These are phyloP conservation scores for Candida maris DNA, from an alignment of 805 yeast species.

Conservation along the genomic window DNA sequence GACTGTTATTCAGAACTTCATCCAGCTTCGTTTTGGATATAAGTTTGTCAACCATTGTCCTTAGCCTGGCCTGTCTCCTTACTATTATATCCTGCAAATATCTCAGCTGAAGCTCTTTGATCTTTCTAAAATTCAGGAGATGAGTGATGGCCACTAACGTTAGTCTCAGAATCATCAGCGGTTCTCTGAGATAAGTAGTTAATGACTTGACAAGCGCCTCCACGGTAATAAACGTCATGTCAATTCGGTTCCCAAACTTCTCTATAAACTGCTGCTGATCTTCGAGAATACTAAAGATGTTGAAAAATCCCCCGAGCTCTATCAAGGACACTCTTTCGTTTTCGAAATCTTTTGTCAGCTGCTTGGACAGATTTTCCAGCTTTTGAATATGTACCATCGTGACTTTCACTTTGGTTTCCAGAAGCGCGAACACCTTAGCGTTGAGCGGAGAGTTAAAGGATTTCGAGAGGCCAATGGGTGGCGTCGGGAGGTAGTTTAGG, in stretches of 20 bases:
- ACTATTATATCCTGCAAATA: conserved; percentile 36
- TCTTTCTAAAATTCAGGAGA: conserved; percentile 46
- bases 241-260: conserved; percentile 51
- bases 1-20: conserved; percentile 21
- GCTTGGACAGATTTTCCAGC: conserved; percentile 37
- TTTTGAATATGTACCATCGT: conserved; percentile 17
- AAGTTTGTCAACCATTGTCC: conserved; percentile 24
- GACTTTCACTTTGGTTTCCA: conserved; percentile 21
- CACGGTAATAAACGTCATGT: conserved; percentile 45
- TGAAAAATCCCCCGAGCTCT: conserved; percentile 55
- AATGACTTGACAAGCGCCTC: conserved; percentile 41
- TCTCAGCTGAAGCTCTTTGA: conserved; percentile 48
- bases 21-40: conserved; percentile 23
- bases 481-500: conserved; percentile 45
- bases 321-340: conserved; percentile 37
- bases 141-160: conserved; percentile 42
- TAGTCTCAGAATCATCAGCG: conserved; percentile 44
- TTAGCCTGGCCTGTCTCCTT: conserved; percentile 36
- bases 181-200: conserved; percentile 46
- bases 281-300: conserved; percentile 49
- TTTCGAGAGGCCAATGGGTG: conserved; percentile 29
- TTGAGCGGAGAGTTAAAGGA: conserved; percentile 26
- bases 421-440: conserved; percentile 22
- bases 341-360: conserved; percentile 39
- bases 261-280: conserved; percentile 37